Conservation (phyloP, 352 stramenopile species). For the Globisporangium takayamanum region DNA sequence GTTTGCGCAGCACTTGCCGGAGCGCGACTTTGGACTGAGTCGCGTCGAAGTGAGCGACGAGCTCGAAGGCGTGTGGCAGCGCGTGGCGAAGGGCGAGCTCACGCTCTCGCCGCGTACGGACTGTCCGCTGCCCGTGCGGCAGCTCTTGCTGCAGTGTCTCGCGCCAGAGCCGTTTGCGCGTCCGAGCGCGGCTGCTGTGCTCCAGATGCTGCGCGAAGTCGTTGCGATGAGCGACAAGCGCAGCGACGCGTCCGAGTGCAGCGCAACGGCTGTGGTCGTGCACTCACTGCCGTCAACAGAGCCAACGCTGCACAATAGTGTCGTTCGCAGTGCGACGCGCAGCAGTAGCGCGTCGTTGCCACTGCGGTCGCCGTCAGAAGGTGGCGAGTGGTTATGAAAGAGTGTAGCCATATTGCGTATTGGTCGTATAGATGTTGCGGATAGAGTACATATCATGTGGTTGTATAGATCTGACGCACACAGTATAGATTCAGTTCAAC, state of each 20-base stretch:
- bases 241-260: not conserved
- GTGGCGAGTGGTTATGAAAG: no score
- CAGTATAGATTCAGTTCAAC: no score
- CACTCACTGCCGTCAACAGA: not conserved
- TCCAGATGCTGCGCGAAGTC: conserved; percentile 7
- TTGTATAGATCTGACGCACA: no score
- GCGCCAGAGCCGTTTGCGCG: conserved; percentile 9
- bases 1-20: conserved; percentile 4
- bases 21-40: conserved; percentile 13
- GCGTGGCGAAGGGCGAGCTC: conserved; percentile 8
- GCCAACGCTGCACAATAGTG: not conserved
- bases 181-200: conserved; percentile 7
- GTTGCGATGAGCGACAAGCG: not conserved
- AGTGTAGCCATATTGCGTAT: no score
- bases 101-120: not conserved
- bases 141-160: conserved; percentile 14
- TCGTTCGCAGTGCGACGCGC: not conserved
- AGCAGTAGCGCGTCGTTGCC: not conserved
- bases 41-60: conserved; percentile 8
- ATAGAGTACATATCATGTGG: no score
- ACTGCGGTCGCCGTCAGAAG: not conserved
- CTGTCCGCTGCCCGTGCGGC: conserved; percentile 2
- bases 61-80: conserved; percentile 9
- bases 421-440: no score
- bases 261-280: not conserved